phyloP scores from a whole-genome alignment of 345 rosid species.

The Cochlearia excelsa region DNA sequence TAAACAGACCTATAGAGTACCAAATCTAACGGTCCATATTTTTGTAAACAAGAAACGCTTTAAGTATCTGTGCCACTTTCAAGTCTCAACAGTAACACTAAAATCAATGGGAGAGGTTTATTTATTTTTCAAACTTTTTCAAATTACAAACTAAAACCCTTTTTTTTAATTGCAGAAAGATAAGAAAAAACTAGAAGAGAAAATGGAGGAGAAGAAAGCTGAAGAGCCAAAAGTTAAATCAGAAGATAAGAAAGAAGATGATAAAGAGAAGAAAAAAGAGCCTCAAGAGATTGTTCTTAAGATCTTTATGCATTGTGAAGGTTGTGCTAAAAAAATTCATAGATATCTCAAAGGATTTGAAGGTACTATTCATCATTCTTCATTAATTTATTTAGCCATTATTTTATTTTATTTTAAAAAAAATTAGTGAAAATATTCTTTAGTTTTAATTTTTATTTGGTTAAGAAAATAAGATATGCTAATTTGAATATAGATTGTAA shows the following conservation, averaged over 20 bases:
- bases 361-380: slow-evolving; percentile 38
- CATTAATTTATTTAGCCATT: too few species aligned
- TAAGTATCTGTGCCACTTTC: slow-evolving; percentile 27
- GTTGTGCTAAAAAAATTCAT: slow-evolving; percentile 87
- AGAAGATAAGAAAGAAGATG: slow-evolving; percentile 45
- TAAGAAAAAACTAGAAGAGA: slow-evolving; percentile 13
- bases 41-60: slow-evolving; percentile 14
- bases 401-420: too few species aligned
- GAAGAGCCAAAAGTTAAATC: slow-evolving; percentile 59
- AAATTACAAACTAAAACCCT: neutral
- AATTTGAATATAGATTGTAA: too few species aligned
- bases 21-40: slow-evolving; percentile 24
- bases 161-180: slow-evolving; percentile 22
- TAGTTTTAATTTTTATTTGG: too few species aligned
- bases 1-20: slow-evolving; percentile 21
- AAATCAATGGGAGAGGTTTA: slow-evolving; percentile 68
- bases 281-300: slow-evolving; percentile 69
- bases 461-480: too few species aligned
- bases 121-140: slow-evolving; percentile 18
- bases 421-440: too few species aligned
- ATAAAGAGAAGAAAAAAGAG: slow-evolving; percentile 40
- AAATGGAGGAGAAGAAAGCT: slow-evolving; percentile 30
- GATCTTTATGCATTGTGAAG: slow-evolving; percentile 98
- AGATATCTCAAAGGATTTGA: slow-evolving; percentile 72
- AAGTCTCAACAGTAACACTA: slow-evolving; percentile 33